These are phyloP conservation scores for Alliaria petiolata DNA, from an alignment of 345 rosid genomes.

Conservation along the genomic window DNA sequence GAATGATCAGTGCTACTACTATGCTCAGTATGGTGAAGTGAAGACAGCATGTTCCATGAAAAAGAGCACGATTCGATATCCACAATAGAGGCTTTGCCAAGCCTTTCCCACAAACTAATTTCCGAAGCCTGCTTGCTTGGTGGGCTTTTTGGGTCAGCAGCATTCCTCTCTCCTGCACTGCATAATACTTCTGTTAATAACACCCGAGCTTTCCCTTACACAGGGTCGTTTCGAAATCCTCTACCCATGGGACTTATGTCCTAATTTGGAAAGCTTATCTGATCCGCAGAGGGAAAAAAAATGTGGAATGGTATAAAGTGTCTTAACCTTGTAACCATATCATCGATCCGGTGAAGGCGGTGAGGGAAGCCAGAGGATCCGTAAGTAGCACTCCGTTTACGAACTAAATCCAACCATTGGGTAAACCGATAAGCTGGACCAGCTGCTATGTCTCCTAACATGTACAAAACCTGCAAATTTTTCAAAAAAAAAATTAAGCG, in stretches of 20 bases:
- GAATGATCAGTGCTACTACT: conserved; percentile 73
- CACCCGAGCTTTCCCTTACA: not conserved
- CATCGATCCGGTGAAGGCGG: conserved; percentile 47
- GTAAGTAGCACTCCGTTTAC: conserved; percentile 75
- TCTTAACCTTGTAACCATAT: conserved; percentile 40
- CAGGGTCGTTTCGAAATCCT: not conserved
- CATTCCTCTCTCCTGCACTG: conserved; percentile 57
- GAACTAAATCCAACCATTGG: conserved; percentile 98
- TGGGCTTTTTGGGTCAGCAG: conserved; percentile 44
- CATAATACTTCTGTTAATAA: conserved; percentile 11
- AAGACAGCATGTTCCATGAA: conserved; percentile 89
- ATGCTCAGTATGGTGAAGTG: conserved; percentile 97
- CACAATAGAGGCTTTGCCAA: conserved; percentile 68
- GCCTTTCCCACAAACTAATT: conserved; percentile 85
- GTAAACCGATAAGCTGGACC: conserved; percentile 79
- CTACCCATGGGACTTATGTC: not conserved
- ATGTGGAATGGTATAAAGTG: not conserved
- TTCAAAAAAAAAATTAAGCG: no score
- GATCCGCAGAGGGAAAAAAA: no score
- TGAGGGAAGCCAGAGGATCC: conserved; percentile 88
- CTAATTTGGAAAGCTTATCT: not conserved
- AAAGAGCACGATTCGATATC: conserved; percentile 66
- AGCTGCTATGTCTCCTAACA: conserved; percentile 95
- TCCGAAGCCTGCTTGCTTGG: conserved; percentile 54
- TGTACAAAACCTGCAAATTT: conserved; percentile 82